Percentiles rank a stretch among this genome's conserved stretches.
These are phyloP conservation scores for Favolaschia claudopus DNA, from an alignment of 768 basidiomycete genomes.

Conservation along the genomic window DNA sequence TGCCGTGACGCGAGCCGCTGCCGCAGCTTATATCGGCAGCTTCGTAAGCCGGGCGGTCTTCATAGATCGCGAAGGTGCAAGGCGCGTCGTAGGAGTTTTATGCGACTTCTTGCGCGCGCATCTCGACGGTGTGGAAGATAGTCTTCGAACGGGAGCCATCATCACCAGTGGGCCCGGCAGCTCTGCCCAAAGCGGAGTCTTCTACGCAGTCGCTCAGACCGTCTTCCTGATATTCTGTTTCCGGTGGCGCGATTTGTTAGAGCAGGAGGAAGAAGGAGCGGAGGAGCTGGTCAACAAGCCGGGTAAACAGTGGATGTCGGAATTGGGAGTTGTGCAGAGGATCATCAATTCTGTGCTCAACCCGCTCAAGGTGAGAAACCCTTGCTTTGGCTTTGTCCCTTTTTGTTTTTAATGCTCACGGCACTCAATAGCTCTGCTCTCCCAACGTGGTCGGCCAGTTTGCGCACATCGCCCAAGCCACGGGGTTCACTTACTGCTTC, in stretches of 20 bases:
- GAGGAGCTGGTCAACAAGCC: slow-evolving; percentile 46
- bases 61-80: slow-evolving; percentile 76
- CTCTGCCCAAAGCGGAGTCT: slow-evolving; percentile 67
- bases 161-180: slow-evolving; percentile 36
- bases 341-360: slow-evolving; percentile 85
- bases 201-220: slow-evolving; percentile 92
- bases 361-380: slow-evolving; percentile 78
- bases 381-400: neutral
- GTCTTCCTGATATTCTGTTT: slow-evolving; percentile 98
- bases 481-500: slow-evolving; percentile 93
- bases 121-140: slow-evolving; percentile 72
- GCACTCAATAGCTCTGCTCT: slow-evolving; percentile 75
- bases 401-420: slow-evolving; percentile 1
- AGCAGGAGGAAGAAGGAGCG: slow-evolving; percentile 64
- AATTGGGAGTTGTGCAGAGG: slow-evolving; percentile 79
- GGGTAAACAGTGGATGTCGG: slow-evolving; percentile 83
- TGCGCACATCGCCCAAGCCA: slow-evolving; percentile 89
- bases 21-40: slow-evolving; percentile 91
- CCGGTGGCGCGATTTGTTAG: slow-evolving; percentile 88
- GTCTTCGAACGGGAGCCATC: slow-evolving; percentile 45
- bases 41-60: slow-evolving; percentile 92
- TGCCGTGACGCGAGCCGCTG: slow-evolving; percentile 86
- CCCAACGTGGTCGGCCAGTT: slow-evolving; percentile 92
- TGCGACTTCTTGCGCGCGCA: slow-evolving; percentile 85
- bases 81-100: slow-evolving; percentile 81